Conservation (phyloP, 106 monocot genomes). For the Dioscorea dumetorum region DNA sequence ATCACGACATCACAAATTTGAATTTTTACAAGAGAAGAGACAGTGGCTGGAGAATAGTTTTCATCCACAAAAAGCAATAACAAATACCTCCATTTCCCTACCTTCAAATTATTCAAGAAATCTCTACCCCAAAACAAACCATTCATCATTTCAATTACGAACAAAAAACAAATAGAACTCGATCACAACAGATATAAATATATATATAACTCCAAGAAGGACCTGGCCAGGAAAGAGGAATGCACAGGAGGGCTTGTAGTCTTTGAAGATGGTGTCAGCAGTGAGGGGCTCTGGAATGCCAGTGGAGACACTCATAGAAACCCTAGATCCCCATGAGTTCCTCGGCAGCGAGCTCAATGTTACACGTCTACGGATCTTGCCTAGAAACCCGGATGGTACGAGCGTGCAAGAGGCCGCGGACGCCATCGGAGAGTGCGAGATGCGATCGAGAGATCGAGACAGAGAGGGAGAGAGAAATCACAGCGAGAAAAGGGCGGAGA, state of each 20-base stretch:
- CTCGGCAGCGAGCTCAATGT: neutral
- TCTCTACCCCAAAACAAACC: no score
- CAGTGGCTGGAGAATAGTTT: no score
- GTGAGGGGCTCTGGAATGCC: conserved; percentile 16
- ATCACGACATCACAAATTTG: no score
- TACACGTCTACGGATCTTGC: conserved; percentile 1
- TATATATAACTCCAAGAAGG: no score
- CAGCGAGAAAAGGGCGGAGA: neutral
- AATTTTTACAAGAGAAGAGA: no score
- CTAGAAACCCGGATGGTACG: conserved; percentile 22
- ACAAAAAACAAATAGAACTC: no score
- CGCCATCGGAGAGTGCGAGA: conserved; percentile 13
- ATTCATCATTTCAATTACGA: no score
- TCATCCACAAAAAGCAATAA: no score
- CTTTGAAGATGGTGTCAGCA: conserved; percentile 26
- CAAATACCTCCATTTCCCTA: no score
- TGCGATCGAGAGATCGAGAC: neutral
- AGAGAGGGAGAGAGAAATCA: neutral
- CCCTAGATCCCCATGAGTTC: conserved; percentile 17
- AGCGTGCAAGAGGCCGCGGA: conserved; percentile 19
- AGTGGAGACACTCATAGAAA: conserved; percentile 31
- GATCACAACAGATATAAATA: no score
- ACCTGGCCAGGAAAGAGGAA: conserved; percentile 56
- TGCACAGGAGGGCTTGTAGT: conserved; percentile 34
- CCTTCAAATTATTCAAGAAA: no score